Evolutionary conservation across 768 basidiomycete species (phyloP).

Genomic region (Naganishia antarctica): DNA sequence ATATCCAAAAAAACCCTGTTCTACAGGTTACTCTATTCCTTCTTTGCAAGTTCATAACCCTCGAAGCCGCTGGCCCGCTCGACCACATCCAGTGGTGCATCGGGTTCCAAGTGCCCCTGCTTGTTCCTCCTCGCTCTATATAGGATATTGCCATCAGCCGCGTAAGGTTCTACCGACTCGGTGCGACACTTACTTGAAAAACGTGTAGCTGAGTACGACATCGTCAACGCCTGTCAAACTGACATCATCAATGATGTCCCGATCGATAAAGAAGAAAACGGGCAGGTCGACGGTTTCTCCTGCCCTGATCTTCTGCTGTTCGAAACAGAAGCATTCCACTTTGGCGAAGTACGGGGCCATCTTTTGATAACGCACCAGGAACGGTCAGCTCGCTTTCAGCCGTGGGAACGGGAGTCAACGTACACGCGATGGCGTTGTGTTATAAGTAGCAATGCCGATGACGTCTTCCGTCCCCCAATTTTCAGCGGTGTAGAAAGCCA

Average conservation of each 20-base stretch:
- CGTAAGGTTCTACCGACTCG: background rate
- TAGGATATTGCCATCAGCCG: background rate
- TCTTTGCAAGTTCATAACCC: constrained; percentile 47
- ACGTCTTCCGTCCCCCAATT: constrained; percentile 80
- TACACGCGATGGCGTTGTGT: constrained; percentile 95
- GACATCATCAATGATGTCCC: constrained; percentile 91
- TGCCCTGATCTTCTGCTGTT: constrained; percentile 90
- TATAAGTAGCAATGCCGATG: constrained; percentile 98
- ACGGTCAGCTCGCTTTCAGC: background rate
- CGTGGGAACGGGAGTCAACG: constrained; percentile 38
- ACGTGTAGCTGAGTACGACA: constrained; percentile 91
- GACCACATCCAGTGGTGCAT: constrained; percentile 72
- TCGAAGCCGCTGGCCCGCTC: constrained; percentile 68
- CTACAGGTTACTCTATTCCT: constrained; percentile 18
- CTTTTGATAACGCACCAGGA: constrained; percentile 52
- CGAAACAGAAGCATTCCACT: constrained; percentile 99
- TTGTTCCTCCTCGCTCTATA: constrained; percentile 76
- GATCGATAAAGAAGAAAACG: constrained; percentile 96
- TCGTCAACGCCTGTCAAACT: constrained; percentile 79
- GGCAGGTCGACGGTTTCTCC: constrained; percentile 98
- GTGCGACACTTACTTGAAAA: constrained; percentile 69
- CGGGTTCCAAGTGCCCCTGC: constrained; percentile 81
- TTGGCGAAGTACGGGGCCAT: constrained; percentile 98
- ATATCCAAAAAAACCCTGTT: no score
- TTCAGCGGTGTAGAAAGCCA: constrained; percentile 93